phyloP scores from a whole-genome alignment of 352 stramenopile species.

The Phytophthora sansomeana region DNA sequence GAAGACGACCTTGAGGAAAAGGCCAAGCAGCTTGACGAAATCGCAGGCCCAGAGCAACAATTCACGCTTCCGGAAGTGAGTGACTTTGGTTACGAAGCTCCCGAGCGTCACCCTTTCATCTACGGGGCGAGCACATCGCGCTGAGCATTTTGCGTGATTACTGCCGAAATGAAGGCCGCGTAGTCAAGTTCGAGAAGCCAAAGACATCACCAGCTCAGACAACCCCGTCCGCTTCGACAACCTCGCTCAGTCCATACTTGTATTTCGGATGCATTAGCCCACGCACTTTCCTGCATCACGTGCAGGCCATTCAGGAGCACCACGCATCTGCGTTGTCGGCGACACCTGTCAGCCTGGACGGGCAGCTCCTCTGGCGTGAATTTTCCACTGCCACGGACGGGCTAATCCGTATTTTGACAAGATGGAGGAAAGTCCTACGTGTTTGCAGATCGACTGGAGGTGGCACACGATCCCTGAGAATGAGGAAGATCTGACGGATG shows the following conservation, averaged over 20 bases:
- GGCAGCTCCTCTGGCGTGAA: constrained; percentile 97
- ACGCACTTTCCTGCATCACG: constrained; percentile 91
- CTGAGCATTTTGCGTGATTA: constrained; percentile 73
- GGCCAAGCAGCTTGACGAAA: constrained; percentile 40
- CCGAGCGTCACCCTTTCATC: constrained; percentile 72
- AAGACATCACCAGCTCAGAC: constrained; percentile 95
- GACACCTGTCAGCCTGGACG: constrained; percentile 93
- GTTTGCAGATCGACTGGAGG: constrained; percentile 86
- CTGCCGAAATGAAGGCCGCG: constrained; percentile 83
- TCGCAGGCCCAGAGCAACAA: constrained; percentile 64
- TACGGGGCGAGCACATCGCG: constrained; percentile 75
- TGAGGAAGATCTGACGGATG: constrained; percentile 71
- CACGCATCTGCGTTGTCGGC: constrained; percentile 73
- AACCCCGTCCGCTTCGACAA: constrained; percentile 92
- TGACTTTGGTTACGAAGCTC: constrained; percentile 70
- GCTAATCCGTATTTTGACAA: constrained; percentile 93
- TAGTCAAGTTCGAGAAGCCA: constrained; percentile 97
- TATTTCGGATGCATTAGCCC: constrained; percentile 94
- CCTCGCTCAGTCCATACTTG: constrained; percentile 95
- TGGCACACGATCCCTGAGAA: constrained; percentile 86
- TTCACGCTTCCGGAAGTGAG: constrained; percentile 73
- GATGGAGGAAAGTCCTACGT: constrained; percentile 95
- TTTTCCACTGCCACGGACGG: constrained; percentile 90
- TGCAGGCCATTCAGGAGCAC: constrained; percentile 81
- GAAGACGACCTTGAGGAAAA: constrained; percentile 30